Evolutionary conservation across 495 filamentous ascomycete genomes (phyloP).

Genomic region (Annulohypoxylon moriforme): DNA sequence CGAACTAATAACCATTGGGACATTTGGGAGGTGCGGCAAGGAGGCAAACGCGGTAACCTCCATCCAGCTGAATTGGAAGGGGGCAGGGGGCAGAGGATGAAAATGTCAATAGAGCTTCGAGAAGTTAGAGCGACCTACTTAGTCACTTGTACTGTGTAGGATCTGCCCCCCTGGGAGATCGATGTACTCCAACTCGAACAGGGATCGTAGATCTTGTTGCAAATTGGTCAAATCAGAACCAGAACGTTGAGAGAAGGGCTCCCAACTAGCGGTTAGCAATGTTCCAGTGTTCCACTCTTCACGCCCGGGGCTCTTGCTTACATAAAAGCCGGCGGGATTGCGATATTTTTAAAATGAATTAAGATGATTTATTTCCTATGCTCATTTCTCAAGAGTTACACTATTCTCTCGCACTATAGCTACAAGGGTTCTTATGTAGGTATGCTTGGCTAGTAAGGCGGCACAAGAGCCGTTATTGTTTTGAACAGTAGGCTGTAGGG

Average conservation of each 20-base stretch:
- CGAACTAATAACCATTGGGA: slow-evolving; percentile 19
- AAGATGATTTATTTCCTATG: neutral
- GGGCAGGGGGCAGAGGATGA: slow-evolving; percentile 26
- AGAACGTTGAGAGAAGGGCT: slow-evolving; percentile 25
- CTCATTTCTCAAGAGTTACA: slow-evolving; percentile 10
- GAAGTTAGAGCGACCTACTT: slow-evolving; percentile 29
- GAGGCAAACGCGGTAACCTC: slow-evolving; percentile 33
- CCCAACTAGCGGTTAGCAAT: slow-evolving; percentile 11
- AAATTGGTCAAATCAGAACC: slow-evolving; percentile 38
- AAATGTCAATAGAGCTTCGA: slow-evolving; percentile 33
- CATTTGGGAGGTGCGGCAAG: slow-evolving; percentile 12
- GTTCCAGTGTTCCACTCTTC: slow-evolving; percentile 3
- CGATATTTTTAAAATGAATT: neutral
- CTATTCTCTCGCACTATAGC: neutral
- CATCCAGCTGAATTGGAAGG: slow-evolving; percentile 40
- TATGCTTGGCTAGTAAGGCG: neutral
- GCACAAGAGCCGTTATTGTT: slow-evolving; percentile 1
- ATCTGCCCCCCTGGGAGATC: slow-evolving; percentile 39
- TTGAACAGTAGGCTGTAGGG: neutral
- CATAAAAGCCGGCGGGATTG: neutral
- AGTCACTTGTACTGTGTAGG: slow-evolving; percentile 39
- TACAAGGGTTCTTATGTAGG: neutral
- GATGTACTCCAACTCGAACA: slow-evolving; percentile 40
- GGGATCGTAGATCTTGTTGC: slow-evolving; percentile 39
- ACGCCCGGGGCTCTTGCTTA: neutral